phyloP scores from a whole-genome alignment of 805 yeast genomes.

The Candida ortonii region DNA sequence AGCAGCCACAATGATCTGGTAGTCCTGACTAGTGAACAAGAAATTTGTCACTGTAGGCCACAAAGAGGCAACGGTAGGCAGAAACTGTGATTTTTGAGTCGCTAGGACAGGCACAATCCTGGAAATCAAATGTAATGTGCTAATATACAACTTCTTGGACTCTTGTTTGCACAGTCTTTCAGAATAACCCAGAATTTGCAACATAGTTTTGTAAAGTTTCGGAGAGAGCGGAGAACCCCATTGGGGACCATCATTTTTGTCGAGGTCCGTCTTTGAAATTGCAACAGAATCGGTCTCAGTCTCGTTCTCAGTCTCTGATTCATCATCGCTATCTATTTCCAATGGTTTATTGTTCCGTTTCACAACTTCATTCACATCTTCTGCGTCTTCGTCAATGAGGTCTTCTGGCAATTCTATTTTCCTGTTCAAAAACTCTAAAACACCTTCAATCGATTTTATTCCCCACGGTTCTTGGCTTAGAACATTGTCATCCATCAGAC shows the following conservation, averaged over 20 bases:
- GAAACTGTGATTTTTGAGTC: conserved; percentile 41
- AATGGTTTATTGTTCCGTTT: conserved; percentile 23
- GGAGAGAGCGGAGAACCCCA: conserved; percentile 74
- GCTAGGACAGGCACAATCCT: conserved; percentile 52
- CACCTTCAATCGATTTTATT: conserved; percentile 41
- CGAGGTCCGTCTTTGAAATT: conserved; percentile 25
- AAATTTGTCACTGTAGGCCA: conserved; percentile 46
- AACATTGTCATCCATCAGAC: conserved; percentile 23
- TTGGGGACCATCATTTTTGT: conserved; percentile 29
- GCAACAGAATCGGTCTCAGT: conserved; percentile 30
- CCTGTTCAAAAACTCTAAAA: conserved; percentile 42
- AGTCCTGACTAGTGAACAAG: conserved; percentile 21
- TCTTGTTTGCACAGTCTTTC: conserved; percentile 66
- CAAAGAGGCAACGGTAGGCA: conserved; percentile 49
- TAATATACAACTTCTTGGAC: conserved; percentile 53
- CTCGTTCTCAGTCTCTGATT: conserved; percentile 39
- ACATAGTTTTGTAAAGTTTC: conserved; percentile 53
- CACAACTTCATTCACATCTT: conserved; percentile 14
- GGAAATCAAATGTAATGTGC: conserved; percentile 50
- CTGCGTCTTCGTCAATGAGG: conserved; percentile 9
- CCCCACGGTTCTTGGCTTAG: conserved; percentile 58
- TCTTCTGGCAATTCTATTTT: conserved; percentile 27
- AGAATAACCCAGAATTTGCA: conserved; percentile 65
- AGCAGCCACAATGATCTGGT: conserved; percentile 30
- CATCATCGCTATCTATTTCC: conserved; percentile 34